Base-by-base conservation (phyloP, 176 grass and related monocot genomes). In the Carex parvula region DNA sequence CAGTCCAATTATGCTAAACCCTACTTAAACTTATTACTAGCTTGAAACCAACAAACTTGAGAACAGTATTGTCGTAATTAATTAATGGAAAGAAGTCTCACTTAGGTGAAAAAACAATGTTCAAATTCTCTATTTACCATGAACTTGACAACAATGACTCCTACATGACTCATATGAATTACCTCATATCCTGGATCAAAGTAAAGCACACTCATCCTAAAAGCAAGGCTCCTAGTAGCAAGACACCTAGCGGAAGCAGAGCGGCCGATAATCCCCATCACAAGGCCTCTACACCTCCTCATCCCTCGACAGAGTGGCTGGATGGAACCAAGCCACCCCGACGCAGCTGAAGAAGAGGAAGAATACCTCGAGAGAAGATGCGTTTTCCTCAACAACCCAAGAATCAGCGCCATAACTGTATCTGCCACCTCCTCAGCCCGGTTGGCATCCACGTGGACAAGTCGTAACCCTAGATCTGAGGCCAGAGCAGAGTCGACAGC, bases 391-490 rank as follows among this genome's bases (percentile, higher is more conserved):
- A 98, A 86, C 73, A 98, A 90, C 5, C 91, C 91, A 30, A 94
- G 91, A 81, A 98, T 85, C 42, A 98, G 92, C 53, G 95, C 95
- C 95, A 94, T 98, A 81, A 98, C 91, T 53, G 91, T 98, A 88
- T 98, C 95, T 52, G 95, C 92, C 17, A 98, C 90, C 92, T 98
- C 95, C 88, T 93, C 92, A 11, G 92, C 90, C 24, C 95, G 89
- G 87, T 89, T 89, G 44, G 92, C 89, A 79, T 98, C 95, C 44
- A 98, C 92, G 42, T 94, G 95, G 8, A 91, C 84, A 6, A 93
- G 92, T 76, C 92, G 84, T 71, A 98, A 89, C 18, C 95, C 92
- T 54, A 98, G 91, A 85, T 98, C 95, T 4, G 91, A 84, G 53
- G 95, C 95, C 1, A 63, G 67, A 11, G 90, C 92, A 5, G 92